These are phyloP conservation scores for Hebeloma cylindrosporum DNA, from an alignment of 768 basidiomycete species.

Conservation along the genomic window DNA sequence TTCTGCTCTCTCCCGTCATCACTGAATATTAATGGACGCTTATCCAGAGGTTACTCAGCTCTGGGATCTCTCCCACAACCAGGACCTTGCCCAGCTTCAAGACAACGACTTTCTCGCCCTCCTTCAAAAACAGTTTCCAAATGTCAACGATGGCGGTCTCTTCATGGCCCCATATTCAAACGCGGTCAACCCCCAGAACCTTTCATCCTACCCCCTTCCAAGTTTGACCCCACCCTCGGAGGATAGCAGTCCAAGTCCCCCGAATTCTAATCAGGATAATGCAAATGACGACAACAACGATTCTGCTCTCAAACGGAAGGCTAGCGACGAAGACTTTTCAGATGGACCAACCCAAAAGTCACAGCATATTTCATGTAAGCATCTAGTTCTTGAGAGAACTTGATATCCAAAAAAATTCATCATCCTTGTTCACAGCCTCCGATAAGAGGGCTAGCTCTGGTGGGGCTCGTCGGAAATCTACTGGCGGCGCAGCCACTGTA, in stretches of 20 bases:
- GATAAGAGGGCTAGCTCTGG: slow-evolving; percentile 24
- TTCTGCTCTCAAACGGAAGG: slow-evolving; percentile 71
- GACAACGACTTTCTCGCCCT: slow-evolving; percentile 79
- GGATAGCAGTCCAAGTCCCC: slow-evolving; percentile 79
- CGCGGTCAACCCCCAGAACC: slow-evolving; percentile 60
- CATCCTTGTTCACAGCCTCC: slow-evolving; percentile 1
- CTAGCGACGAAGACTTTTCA: slow-evolving; percentile 59
- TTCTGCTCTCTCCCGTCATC: background rate
- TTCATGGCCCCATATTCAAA: slow-evolving; percentile 32
- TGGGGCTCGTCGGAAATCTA: slow-evolving; percentile 36
- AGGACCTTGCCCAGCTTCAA: slow-evolving; percentile 60
- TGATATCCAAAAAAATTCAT: background rate
- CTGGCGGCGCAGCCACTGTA: slow-evolving; percentile 29
- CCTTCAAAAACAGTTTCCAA: slow-evolving; percentile 72
- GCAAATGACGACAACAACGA: slow-evolving; percentile 44
- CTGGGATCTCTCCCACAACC: slow-evolving; percentile 67
- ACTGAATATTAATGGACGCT: slow-evolving; percentile 44
- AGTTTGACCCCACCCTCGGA: slow-evolving; percentile 65
- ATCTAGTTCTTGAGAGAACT: background rate
- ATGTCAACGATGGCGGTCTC: slow-evolving; percentile 15
- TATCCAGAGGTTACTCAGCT: slow-evolving; percentile 48
- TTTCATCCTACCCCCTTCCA: slow-evolving; percentile 49
- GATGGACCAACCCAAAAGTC: slow-evolving; percentile 68
- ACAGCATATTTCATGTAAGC: slow-evolving; percentile 56
- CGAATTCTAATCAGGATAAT: slow-evolving; percentile 42